Percentiles rank a stretch among this genome's conserved stretches.
Evolutionary conservation across 495 filamentous ascomycete genomes (phyloP).

Genomic region (Bacidia rubella): DNA sequence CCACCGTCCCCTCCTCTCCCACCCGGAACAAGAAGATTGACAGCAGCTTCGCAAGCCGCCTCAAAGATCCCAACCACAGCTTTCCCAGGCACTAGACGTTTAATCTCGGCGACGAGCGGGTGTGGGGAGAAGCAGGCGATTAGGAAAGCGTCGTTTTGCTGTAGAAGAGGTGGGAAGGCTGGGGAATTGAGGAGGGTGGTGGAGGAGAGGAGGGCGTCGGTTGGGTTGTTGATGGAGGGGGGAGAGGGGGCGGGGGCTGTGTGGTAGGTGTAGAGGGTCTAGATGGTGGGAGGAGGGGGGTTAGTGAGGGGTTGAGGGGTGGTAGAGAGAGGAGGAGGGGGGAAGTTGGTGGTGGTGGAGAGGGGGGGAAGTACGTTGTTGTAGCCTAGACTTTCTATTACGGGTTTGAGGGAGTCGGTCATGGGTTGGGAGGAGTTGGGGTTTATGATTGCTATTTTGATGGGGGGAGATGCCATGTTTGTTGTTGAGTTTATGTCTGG

Average conservation of each 20-base stretch:
- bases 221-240: slow-evolving; percentile 34
- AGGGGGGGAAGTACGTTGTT: slow-evolving; percentile 25
- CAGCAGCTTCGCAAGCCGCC: slow-evolving; percentile 44
- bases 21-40: slow-evolving; percentile 22
- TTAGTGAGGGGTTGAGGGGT: neutral
- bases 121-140: slow-evolving; percentile 86
- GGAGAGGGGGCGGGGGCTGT: slow-evolving; percentile 36
- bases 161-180: slow-evolving; percentile 37
- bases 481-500: neutral
- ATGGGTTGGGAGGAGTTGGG: slow-evolving; percentile 77
- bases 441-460: slow-evolving; percentile 68
- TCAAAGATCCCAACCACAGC: slow-evolving; percentile 82
- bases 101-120: slow-evolving; percentile 54
- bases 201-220: slow-evolving; percentile 36
- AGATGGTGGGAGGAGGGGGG: slow-evolving; percentile 13
- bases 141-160: slow-evolving; percentile 58
- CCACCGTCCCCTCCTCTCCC: slow-evolving; percentile 10
- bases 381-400: slow-evolving; percentile 40
- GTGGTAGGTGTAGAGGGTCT: slow-evolving; percentile 41
- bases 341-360: neutral
- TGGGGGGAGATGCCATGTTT: slow-evolving; percentile 5
- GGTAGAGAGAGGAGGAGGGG: neutral
- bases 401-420: slow-evolving; percentile 58
- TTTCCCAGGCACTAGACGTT: slow-evolving; percentile 20
- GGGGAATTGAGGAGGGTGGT: slow-evolving; percentile 35